Evolutionary conservation across 1,284 basidiomycete species (phyloP), one percentile per base, ranked within the genome.

Genomic region (Irpex lacteus): DNA sequence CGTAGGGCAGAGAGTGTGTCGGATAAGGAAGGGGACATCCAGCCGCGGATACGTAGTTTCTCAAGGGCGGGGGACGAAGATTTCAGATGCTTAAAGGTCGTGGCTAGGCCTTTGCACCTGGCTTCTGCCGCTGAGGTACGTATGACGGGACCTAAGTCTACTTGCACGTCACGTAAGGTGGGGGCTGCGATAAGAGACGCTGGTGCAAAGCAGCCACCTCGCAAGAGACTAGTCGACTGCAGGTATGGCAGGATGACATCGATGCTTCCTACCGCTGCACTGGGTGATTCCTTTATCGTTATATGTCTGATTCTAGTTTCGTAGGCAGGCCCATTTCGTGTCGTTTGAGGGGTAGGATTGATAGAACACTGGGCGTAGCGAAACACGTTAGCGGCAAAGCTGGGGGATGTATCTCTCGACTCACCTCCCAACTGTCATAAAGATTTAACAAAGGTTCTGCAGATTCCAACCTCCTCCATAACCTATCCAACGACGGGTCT

Each of bases 401-500:
- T 26, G 26, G 40, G 15, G 26, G 38, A 19, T 19, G 52, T 19
- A n/a, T 26, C 9, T 26, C 36, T 19, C 50, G 19, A 26, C 32
- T 56, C 54, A 56, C 57, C 57, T 44, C 53, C 55, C 8, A 61
- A 9, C 26, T 52, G 8, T 81, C 78, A 32, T 85, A 73, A 36
- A 88, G 73, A 56, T 74, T 70, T 4, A 86, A 66, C 21, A 88
- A 71, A 26, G 86, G 85, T 18, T 70, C 70, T n/a, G 80, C 69
- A 32, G 80, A 82, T 36, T 76, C 70, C 36, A 88, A 73, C 58
- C 76, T 77, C 61, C 71, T 70, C 85, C 87, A 87, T 21, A 86
- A 69, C 55, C 75, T 71, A 68, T 88, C 83, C 44, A 87, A 68
- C n/a, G 84, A 83, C 32, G 85, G 85, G 47, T 84, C 81, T 63